phyloP scores from a whole-genome alignment of 78 protist species.

The Emiliania huxleyi region DNA sequence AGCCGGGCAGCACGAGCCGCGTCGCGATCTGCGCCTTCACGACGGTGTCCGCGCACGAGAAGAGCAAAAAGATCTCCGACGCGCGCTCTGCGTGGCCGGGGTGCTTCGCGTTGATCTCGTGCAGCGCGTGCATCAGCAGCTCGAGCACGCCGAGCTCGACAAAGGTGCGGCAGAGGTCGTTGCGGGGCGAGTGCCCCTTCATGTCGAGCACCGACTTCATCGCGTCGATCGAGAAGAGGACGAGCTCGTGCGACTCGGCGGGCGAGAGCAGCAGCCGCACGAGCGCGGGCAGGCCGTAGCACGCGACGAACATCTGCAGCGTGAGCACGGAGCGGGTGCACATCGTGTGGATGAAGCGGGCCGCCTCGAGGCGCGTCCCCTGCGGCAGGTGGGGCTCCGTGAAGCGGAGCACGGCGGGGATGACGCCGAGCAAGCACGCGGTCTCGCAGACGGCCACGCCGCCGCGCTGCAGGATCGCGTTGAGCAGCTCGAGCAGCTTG shows the following conservation, averaged over 20 bases:
- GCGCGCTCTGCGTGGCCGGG: conserved; percentile 51
- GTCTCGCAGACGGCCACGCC: conserved; percentile 71
- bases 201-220: conserved; percentile 73
- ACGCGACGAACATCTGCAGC: conserved; percentile 84
- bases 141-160: conserved; percentile 58
- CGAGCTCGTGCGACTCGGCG: neutral
- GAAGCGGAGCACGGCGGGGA: conserved; percentile 74
- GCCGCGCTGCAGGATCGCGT: neutral
- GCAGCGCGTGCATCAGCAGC: conserved; percentile 13
- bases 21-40: conserved; percentile 71
- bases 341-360: conserved; percentile 69
- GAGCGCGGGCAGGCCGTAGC: conserved; percentile 77
- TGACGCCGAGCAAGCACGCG: conserved; percentile 79
- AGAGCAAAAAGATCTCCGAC: conserved; percentile 61
- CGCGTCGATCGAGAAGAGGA: conserved; percentile 69
- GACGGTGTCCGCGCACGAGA: conserved; percentile 71
- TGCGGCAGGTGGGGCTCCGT: neutral
- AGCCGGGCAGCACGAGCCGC: neutral
- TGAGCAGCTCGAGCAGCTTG: neutral
- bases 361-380: conserved; percentile 66
- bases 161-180: conserved; percentile 80
- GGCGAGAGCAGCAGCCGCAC: conserved; percentile 58
- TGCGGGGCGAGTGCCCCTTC: conserved; percentile 73
- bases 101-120: neutral
- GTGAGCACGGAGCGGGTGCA: conserved; percentile 62